Evolutionary conservation across 257 asterid genomes (phyloP).

Genomic region (Rehmannia glutinosa): DNA sequence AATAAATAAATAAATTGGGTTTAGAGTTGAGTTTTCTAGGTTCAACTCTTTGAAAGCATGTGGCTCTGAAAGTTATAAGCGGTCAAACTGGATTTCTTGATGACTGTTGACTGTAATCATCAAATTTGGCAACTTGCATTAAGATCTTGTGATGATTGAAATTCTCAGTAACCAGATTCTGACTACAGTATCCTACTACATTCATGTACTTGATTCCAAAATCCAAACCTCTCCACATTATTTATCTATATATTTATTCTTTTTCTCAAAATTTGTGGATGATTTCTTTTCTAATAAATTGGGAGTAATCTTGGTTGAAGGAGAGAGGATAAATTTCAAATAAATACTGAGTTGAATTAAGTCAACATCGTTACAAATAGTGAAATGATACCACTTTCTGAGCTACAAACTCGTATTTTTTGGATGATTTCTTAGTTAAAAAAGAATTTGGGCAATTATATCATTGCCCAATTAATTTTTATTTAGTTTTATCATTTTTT

Average conservation of each 20-base stretch:
- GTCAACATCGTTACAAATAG: too few species aligned
- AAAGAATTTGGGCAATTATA: background rate
- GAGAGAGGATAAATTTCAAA: too few species aligned
- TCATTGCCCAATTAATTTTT: too few species aligned
- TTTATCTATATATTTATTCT: background rate
- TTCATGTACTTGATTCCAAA: conserved; percentile 7
- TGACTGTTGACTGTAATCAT: conserved; percentile 29
- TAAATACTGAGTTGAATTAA: too few species aligned
- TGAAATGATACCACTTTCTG: too few species aligned
- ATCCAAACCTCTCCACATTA: background rate
- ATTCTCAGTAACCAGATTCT: conserved; percentile 3
- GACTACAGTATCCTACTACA: conserved; percentile 9
- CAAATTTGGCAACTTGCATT: background rate
- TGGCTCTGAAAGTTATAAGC: conserved; percentile 20
- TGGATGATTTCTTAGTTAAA: background rate
- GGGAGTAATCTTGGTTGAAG: too few species aligned
- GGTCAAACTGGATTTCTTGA: conserved; percentile 4
- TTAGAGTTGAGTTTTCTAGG: background rate
- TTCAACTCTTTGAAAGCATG: background rate
- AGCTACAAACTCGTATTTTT: too few species aligned
- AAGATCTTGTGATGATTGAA: conserved; percentile 14
- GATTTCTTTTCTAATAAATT: too few species aligned
- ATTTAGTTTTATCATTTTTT: too few species aligned
- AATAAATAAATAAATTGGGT: background rate
- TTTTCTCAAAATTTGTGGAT: too few species aligned